A percentile compares a stretch with the other conserved stretches of the same genome.
These are phyloP conservation scores for Gossypium anomalum DNA, from an alignment of 345 rosid species.

Conservation along the genomic window DNA sequence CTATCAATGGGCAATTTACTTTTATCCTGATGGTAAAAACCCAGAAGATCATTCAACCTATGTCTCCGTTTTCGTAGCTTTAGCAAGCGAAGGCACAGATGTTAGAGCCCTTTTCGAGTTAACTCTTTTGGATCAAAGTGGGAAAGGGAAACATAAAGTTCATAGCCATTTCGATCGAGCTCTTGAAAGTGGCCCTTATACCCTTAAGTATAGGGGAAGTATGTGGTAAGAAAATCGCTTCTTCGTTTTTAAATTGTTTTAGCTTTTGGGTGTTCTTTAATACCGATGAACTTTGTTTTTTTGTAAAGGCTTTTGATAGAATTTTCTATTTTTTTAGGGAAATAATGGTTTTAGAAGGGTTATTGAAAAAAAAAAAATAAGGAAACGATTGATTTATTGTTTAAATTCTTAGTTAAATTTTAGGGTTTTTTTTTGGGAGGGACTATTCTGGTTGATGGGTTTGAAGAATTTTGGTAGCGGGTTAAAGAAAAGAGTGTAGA, in stretches of 20 bases:
- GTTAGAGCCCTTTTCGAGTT: conserved; percentile 86
- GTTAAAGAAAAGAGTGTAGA: neutral
- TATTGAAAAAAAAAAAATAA: too few species aligned
- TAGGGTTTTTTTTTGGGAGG: too few species aligned
- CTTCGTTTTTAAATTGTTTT: neutral
- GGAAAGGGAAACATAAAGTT: conserved; percentile 80
- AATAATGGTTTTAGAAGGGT: too few species aligned
- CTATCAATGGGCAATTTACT: conserved; percentile 87
- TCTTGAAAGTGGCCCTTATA: conserved; percentile 87
- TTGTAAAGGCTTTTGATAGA: neutral
- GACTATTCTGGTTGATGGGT: neutral
- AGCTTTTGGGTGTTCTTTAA: neutral
- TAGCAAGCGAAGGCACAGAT: conserved; percentile 93
- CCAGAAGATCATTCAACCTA: conserved; percentile 77
- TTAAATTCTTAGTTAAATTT: neutral
- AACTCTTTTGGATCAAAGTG: conserved; percentile 76
- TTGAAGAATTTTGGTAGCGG: conserved; percentile 1
- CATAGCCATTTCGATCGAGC: conserved; percentile 90
- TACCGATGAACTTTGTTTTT: neutral
- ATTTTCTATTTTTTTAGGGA: neutral
- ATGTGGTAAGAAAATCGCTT: conserved; percentile 55
- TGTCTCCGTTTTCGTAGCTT: conserved; percentile 84
- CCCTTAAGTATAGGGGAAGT: conserved; percentile 89
- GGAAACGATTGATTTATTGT: neutral
- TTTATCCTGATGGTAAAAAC: conserved; percentile 88